These are phyloP conservation scores for Primulina eburnea DNA, from an alignment of 257 asterid genomes.

Conservation along the genomic window DNA sequence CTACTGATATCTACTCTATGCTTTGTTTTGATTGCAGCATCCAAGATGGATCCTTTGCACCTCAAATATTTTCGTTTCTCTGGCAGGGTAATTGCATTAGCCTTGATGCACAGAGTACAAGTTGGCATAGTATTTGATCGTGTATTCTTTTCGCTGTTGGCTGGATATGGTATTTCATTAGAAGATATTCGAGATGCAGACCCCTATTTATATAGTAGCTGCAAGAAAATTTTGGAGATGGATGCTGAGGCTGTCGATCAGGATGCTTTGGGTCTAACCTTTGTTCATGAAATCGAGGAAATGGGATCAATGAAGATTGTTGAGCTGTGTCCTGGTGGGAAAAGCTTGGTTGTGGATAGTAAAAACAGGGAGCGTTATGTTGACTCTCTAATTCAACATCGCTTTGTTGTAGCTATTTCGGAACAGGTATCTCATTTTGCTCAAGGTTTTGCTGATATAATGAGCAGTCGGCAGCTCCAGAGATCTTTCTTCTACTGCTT, in stretches of 20 bases:
- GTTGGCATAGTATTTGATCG: slow-evolving; percentile 92
- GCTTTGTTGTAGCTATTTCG: slow-evolving; percentile 59
- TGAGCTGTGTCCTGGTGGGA: slow-evolving; percentile 75
- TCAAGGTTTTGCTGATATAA: slow-evolving; percentile 69
- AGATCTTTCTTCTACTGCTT: slow-evolving; percentile 65
- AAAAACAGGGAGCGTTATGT: slow-evolving; percentile 71
- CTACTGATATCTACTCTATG: slow-evolving; percentile 25
- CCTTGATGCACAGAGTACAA: slow-evolving; percentile 90
- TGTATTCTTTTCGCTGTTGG: slow-evolving; percentile 65
- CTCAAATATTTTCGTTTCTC: slow-evolving; percentile 77
- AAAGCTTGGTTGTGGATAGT: slow-evolving; percentile 61
- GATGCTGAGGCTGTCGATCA: slow-evolving; percentile 76
- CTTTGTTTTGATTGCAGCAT: slow-evolving; percentile 55
- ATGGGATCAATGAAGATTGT: slow-evolving; percentile 70
- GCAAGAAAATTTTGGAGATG: slow-evolving; percentile 92
- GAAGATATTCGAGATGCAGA: slow-evolving; percentile 88
- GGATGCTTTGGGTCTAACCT: slow-evolving; percentile 85
- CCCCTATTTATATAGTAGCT: slow-evolving; percentile 79
- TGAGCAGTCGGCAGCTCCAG: slow-evolving; percentile 37
- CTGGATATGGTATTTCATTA: slow-evolving; percentile 56
- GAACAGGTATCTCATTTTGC: slow-evolving; percentile 68
- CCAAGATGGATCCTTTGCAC: slow-evolving; percentile 88
- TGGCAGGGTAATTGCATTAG: slow-evolving; percentile 88
- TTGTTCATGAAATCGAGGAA: slow-evolving; percentile 75
- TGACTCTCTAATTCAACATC: slow-evolving; percentile 65